A percentile compares a stretch with the other conserved stretches of the same genome.
Evolutionary conservation across 768 basidiomycete genomes (phyloP).

Genomic region (Leccinum imitatum): DNA sequence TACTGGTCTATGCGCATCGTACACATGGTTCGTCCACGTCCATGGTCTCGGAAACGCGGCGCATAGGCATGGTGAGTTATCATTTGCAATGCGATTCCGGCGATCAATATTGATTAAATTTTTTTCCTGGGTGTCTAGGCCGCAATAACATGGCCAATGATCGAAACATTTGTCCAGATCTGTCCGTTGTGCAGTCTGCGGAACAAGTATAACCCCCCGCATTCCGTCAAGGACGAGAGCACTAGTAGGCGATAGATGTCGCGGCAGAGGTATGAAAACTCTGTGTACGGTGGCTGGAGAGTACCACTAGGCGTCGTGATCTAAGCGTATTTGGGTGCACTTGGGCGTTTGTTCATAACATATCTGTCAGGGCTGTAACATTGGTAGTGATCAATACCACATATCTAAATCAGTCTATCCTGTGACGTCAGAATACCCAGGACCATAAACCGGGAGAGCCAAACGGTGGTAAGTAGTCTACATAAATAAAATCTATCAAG

Average conservation of each 20-base stretch:
- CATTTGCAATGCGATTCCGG: neutral
- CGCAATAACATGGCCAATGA: slow-evolving; percentile 71
- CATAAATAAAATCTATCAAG: neutral
- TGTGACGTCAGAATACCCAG: neutral
- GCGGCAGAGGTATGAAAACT: neutral
- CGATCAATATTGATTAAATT: neutral
- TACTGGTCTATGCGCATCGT: slow-evolving; percentile 65
- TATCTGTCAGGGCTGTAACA: slow-evolving; percentile 13
- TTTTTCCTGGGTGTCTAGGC: slow-evolving; percentile 41
- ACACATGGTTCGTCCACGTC: slow-evolving; percentile 51
- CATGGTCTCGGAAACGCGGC: slow-evolving; percentile 56
- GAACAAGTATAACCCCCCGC: slow-evolving; percentile 32
- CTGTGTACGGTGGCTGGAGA: neutral
- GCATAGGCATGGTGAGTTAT: slow-evolving; percentile 58
- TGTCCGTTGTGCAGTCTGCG: slow-evolving; percentile 55
- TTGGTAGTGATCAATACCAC: slow-evolving; percentile 9
- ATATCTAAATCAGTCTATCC: slow-evolving; percentile 4
- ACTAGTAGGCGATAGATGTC: slow-evolving; percentile 19
- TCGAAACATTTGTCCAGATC: slow-evolving; percentile 60
- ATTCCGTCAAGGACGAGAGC: slow-evolving; percentile 24
- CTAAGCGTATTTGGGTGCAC: slow-evolving; percentile 4
- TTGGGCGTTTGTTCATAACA: slow-evolving; percentile 15
- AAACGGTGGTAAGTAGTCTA: neutral
- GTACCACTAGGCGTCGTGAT: neutral
- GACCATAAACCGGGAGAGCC: neutral